Conservation (phyloP, 495 filamentous ascomycete species). For the Penicillium verhagenii region DNA sequence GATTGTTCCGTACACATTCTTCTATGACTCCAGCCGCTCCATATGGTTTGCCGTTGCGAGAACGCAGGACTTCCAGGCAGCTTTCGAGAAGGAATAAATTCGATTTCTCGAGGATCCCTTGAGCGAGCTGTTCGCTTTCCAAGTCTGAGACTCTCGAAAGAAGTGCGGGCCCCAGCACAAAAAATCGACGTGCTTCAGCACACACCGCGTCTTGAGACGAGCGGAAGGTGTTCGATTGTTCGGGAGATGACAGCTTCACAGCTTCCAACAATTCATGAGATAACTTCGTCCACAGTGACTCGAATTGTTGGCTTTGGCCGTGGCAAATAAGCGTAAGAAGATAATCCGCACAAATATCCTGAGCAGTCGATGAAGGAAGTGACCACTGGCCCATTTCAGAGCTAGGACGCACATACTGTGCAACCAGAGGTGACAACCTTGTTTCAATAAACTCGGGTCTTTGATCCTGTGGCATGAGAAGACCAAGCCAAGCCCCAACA, state of each 20-base stretch:
- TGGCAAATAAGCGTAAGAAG: slow-evolving; percentile 29
- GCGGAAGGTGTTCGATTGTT: slow-evolving; percentile 71
- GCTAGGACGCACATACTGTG: slow-evolving; percentile 54
- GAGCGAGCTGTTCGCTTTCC: slow-evolving; percentile 22
- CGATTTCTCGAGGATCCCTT: slow-evolving; percentile 24
- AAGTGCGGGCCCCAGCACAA: slow-evolving; percentile 53
- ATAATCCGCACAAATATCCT: slow-evolving; percentile 39
- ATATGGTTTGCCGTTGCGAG: slow-evolving; percentile 78
- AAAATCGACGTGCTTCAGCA: slow-evolving; percentile 60
- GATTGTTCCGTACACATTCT: slow-evolving; percentile 44
- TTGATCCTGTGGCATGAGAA: slow-evolving; percentile 45
- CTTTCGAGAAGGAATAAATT: slow-evolving; percentile 44
- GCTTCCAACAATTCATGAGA: slow-evolving; percentile 55
- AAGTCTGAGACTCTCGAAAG: slow-evolving; percentile 30
- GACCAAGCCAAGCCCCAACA: slow-evolving; percentile 49
- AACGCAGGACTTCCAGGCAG: slow-evolving; percentile 49
- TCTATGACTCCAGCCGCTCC: slow-evolving; percentile 68
- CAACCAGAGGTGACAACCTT: slow-evolving; percentile 55
- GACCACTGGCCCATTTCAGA: slow-evolving; percentile 49
- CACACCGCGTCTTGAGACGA: slow-evolving; percentile 67
- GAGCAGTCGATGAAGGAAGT: slow-evolving; percentile 39
- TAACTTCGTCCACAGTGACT: slow-evolving; percentile 53
- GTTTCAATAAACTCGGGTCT: slow-evolving; percentile 45
- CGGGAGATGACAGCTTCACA: slow-evolving; percentile 69
- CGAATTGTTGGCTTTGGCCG: slow-evolving; percentile 31